Evolutionary conservation across 495 filamentous ascomycete species (phyloP), one percentile per base, ranked within the genome.

Genomic region (Xylaria longipes): DNA sequence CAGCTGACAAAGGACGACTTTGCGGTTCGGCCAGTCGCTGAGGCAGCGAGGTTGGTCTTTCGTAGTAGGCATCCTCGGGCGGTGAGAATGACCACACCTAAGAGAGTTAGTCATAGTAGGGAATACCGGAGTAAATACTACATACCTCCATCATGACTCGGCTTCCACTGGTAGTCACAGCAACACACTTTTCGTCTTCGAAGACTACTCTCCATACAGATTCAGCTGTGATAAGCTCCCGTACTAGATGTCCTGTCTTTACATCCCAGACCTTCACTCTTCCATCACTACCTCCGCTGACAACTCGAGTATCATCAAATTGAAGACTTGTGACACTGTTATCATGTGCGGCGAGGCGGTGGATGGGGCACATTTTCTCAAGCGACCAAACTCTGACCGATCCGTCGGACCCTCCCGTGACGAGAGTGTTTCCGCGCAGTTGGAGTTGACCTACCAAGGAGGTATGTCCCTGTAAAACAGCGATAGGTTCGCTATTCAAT

Each of bases 201-300:
- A 99, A 98, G 1, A 96, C 97, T 35, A 98, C 96, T 63, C 97
- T 87, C 96, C 96, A 99, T 3, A 99, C 96, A 11, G 94, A 94
- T 75, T 99, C 94, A 1, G 95, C 94, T 20, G 90, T 87, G 9
- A 93, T 93, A 14, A 99, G 88, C 82, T 99, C 96, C 35, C 96
- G 90, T 29, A 98, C 91, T n/a, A 97, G 85, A 39, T 90, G 90
- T 20, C 97, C 97, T 2, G 92, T 94, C 81, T 94, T 92, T 45
- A 98, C 84, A 82, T 97, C 95, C 96, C 96, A 99, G 50, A 99
- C 92, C 79, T 98, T 98, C 67, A 99, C 96, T 46, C 97, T 88
- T 12, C 96, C 96, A 82, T 99, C 97, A 76, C 93, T 96, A 25
- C 96, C 96, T 70, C 96, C 96, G 74, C 92, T 96, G 45, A 99